A percentile compares a stretch with the other conserved stretches of the same genome.
phyloP scores from a whole-genome alignment of 192 early-diverging fungal genomes.

The Pilobolus umbonatus region DNA sequence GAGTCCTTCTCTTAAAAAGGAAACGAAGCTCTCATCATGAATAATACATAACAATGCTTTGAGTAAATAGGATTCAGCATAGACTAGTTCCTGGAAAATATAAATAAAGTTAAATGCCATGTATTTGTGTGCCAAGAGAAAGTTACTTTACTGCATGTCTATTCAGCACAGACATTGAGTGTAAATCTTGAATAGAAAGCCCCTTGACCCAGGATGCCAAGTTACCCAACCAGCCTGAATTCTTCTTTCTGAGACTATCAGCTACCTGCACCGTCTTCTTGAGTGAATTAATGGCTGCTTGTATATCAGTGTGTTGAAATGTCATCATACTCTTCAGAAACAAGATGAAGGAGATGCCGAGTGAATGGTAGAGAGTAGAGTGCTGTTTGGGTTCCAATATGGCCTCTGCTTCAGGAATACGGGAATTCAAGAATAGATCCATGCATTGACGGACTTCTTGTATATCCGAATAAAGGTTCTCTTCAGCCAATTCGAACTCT shows the following conservation, averaged over 20 bases:
- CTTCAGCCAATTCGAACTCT: background rate
- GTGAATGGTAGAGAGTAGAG: conserved; percentile 65
- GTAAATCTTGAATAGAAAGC: conserved; percentile 41
- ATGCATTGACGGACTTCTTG: conserved; percentile 54
- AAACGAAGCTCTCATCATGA: conserved; percentile 68
- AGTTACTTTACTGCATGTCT: conserved; percentile 50
- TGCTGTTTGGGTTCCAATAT: conserved; percentile 39
- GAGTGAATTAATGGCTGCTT: conserved; percentile 55
- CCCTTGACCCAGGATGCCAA: conserved; percentile 41
- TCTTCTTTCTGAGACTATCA: conserved; percentile 55
- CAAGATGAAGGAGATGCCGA: conserved; percentile 67
- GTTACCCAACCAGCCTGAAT: conserved; percentile 44
- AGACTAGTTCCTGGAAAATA: conserved; percentile 60
- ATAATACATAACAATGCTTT: conserved; percentile 70
- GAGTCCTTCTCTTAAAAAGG: conserved; percentile 74
- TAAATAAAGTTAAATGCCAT: background rate
- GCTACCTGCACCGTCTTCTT: conserved; percentile 60
- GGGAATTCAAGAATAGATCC: conserved; percentile 74
- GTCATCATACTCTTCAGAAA: conserved; percentile 71
- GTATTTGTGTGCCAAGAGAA: background rate
- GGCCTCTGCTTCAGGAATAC: conserved; percentile 63
- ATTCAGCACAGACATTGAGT: conserved; percentile 52
- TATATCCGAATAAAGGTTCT: conserved; percentile 51
- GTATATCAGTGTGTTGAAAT: conserved; percentile 69
- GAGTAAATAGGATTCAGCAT: conserved; percentile 72